These are phyloP conservation scores for Solanum appendiculatum DNA, from an alignment of 257 asterid genomes.

Conservation along the genomic window DNA sequence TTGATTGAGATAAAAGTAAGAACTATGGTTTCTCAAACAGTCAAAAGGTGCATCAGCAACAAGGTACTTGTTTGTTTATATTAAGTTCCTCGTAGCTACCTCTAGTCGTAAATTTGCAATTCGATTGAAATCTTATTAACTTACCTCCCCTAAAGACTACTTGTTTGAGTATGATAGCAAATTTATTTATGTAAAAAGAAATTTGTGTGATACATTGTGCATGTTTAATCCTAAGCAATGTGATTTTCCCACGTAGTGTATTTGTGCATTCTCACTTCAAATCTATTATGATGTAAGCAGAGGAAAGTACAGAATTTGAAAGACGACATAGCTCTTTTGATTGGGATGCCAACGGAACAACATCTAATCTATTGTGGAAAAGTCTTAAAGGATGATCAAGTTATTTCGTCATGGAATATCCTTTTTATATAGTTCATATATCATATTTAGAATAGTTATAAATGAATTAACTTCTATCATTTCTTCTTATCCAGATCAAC, in stretches of 20 bases:
- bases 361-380: not conserved
- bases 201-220: not conserved
- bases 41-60: not conserved
- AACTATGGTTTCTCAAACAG: not conserved
- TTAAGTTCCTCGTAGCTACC: not conserved
- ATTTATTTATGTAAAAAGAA: not conserved
- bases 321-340: not conserved
- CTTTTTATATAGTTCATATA: not conserved
- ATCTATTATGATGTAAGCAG: not conserved
- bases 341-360: not conserved
- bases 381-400: not conserved
- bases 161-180: not conserved
- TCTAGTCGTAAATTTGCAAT: not conserved
- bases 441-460: not conserved
- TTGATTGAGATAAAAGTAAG: not conserved
- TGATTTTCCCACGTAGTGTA: not conserved
- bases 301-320: not conserved
- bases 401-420: not conserved
- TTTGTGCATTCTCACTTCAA: not conserved
- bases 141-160: not conserved
- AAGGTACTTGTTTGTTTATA: not conserved
- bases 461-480: too few species aligned
- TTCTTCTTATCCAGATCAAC: too few species aligned
- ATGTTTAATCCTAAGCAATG: not conserved
- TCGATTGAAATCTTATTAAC: not conserved